Percentiles rank a stretch among this genome's conserved stretches.
Conservation (phyloP, 1,284 basidiomycete species). For the Austroboletus rostrupii region DNA sequence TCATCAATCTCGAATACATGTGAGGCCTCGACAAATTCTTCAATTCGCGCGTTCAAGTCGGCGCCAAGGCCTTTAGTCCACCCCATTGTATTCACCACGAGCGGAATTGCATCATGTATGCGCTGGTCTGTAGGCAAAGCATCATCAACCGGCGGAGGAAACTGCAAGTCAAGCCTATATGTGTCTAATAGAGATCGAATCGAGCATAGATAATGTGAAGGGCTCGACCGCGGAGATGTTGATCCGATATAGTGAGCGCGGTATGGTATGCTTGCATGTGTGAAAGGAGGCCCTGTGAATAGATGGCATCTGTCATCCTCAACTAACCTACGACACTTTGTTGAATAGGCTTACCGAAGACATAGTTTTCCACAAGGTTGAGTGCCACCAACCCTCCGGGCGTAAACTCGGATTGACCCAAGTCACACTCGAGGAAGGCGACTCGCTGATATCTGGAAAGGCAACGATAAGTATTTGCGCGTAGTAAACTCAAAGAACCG, state of each 20-base stretch:
- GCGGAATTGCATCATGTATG: slow-evolving; percentile 62
- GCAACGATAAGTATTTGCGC: not conserved
- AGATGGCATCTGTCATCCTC: not conserved
- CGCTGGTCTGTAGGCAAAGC: slow-evolving; percentile 33
- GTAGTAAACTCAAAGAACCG: slow-evolving; percentile 17
- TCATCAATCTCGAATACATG: slow-evolving; percentile 28
- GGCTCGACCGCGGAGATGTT: slow-evolving; percentile 73
- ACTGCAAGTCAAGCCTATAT: slow-evolving; percentile 71
- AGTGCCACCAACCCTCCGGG: slow-evolving; percentile 84
- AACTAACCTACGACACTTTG: not conserved
- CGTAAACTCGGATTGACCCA: slow-evolving; percentile 93
- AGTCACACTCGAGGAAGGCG: slow-evolving; percentile 88
- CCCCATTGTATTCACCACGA: slow-evolving; percentile 95
- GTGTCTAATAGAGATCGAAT: slow-evolving; percentile 66
- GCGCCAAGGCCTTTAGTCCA: slow-evolving; percentile 94
- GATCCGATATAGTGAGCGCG: slow-evolving; percentile 84
- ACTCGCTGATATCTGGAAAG: slow-evolving; percentile 63
- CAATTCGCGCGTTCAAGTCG: slow-evolving; percentile 71
- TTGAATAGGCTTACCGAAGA: slow-evolving; percentile 57
- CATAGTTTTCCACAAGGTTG: slow-evolving; percentile 61
- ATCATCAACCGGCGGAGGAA: slow-evolving; percentile 33
- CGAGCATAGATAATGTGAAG: slow-evolving; percentile 74
- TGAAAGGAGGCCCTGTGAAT: slow-evolving; percentile 76
- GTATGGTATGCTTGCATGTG: slow-evolving; percentile 70
- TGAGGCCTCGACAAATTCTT: slow-evolving; percentile 61